Conservation (phyloP, 2,329 filamentous ascomycete genomes). For the Colletotrichum tofieldiae region DNA sequence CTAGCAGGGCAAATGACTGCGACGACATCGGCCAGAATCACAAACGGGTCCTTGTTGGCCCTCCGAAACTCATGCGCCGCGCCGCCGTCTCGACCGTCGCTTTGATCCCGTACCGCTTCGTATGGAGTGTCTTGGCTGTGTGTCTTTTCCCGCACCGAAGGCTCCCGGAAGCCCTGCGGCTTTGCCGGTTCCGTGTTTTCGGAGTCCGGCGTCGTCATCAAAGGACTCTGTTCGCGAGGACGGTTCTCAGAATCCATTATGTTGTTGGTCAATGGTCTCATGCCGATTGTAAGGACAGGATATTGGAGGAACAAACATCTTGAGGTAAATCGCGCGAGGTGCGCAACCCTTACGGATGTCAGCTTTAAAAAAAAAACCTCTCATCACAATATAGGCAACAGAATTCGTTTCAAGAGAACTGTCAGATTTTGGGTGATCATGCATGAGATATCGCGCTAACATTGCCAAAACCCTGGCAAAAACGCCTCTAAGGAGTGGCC, state of each 20-base stretch:
- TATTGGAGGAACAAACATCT: too few relatives aligned
- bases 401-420: neutral
- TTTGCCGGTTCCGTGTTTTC: neutral
- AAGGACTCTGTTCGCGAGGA: neutral
- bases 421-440: neutral
- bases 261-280: neutral
- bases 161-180: neutral
- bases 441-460: neutral
- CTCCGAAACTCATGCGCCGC: neutral
- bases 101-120: neutral
- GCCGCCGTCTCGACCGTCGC: neutral
- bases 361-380: neutral
- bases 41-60: neutral
- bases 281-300: neutral
- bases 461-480: neutral
- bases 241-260: neutral
- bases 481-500: neutral
- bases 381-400: neutral
- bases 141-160: neutral
- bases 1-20: neutral
- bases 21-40: neutral
- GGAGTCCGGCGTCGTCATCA: neutral
- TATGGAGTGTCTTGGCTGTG: neutral
- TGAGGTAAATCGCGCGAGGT: neutral
- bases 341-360: too few relatives aligned